A percentile compares a stretch with the other conserved stretches of the same genome.
These are phyloP conservation scores for Primulina tabacum DNA, from an alignment of 257 asterid genomes.

Conservation along the genomic window DNA sequence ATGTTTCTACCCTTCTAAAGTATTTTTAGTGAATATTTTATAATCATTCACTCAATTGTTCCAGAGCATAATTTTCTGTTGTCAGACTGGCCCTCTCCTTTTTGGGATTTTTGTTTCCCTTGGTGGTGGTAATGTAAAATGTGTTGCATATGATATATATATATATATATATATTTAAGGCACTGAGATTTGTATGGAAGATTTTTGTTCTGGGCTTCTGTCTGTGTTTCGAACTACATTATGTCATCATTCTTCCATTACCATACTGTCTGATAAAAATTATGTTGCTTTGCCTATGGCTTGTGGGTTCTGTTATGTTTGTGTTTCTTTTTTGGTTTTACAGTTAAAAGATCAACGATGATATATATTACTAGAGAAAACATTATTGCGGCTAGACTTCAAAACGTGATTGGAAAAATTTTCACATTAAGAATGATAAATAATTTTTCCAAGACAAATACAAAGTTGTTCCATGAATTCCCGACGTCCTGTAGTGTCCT, in stretches of 20 bases:
- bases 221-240: neutral
- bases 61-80: constrained; percentile 19
- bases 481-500: too few relatives aligned
- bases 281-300: neutral
- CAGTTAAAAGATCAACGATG: too few relatives aligned
- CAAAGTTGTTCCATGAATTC: too few relatives aligned
- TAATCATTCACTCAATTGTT: neutral
- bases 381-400: too few relatives aligned
- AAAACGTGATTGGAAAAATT: too few relatives aligned
- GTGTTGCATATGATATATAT: too few relatives aligned
- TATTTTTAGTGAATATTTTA: neutral
- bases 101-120: neutral
- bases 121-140: neutral
- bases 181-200: constrained; percentile 22
- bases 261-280: too few relatives aligned
- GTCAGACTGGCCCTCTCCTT: constrained; percentile 25
- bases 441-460: too few relatives aligned
- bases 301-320: neutral
- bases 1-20: neutral
- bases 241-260: neutral
- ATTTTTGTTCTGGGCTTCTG: constrained; percentile 10
- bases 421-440: too few relatives aligned
- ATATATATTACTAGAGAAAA: too few relatives aligned
- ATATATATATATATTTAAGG: neutral
- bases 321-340: neutral